Evolutionary conservation across 2,329 filamentous ascomycete species (phyloP).

Genomic region (Ophiostoma sp.): DNA sequence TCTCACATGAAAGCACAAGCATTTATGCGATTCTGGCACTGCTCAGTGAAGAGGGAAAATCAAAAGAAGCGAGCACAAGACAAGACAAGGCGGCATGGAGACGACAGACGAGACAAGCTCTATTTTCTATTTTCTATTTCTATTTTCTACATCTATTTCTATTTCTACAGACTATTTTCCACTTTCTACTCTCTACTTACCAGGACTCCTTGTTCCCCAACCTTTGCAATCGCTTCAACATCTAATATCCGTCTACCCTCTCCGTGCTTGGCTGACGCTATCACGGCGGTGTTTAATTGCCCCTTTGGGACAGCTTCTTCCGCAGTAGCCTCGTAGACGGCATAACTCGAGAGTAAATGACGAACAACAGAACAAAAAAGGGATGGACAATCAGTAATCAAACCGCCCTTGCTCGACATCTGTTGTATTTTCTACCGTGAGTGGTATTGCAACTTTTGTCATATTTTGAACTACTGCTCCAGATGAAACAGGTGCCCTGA

Average conservation of each 20-base stretch:
- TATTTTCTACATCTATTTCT: background rate
- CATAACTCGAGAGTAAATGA: background rate
- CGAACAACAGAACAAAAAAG: background rate
- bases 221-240: background rate
- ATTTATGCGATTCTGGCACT: background rate
- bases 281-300: background rate
- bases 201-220: background rate
- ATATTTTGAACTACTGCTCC: background rate
- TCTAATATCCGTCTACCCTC: background rate
- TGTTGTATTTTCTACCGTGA: background rate
- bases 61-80: background rate
- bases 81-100: background rate
- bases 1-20: slow-evolving; percentile 7
- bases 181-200: too few species aligned
- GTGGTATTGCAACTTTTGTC: background rate
- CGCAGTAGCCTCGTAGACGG: background rate
- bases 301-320: background rate
- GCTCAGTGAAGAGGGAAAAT: background rate
- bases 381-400: background rate
- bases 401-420: background rate
- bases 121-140: background rate
- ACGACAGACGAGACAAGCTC: background rate
- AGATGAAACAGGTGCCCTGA: background rate
- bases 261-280: background rate
- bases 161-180: too few species aligned